A percentile compares a stretch with the other conserved stretches of the same genome.
Evolutionary conservation across 805 yeast genomes (phyloP).

Genomic region (Ogataea wickerhamii): DNA sequence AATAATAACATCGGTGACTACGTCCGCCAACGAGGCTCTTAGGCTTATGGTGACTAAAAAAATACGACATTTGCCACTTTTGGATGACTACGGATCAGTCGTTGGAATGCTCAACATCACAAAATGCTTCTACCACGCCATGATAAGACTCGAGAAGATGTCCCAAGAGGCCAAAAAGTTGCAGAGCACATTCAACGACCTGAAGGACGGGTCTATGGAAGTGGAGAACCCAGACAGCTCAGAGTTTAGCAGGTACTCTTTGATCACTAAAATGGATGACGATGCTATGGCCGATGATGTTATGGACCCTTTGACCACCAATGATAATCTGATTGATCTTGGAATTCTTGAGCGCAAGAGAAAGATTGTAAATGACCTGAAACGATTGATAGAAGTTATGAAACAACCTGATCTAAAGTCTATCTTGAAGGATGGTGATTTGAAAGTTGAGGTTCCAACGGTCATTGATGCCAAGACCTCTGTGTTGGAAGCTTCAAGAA

Average conservation of each 20-base stretch:
- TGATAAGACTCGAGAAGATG: conserved; percentile 40
- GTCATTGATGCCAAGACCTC: conserved; percentile 36
- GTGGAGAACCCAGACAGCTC: conserved; percentile 10
- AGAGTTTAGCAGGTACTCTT: conserved; percentile 19
- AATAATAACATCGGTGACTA: conserved; percentile 31
- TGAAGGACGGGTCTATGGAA: conserved; percentile 20
- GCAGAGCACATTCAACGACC: conserved; percentile 29
- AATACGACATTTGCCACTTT: conserved; percentile 42
- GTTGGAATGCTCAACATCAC: conserved; percentile 45
- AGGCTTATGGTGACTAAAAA: conserved; percentile 39
- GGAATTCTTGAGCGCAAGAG: conserved; percentile 25
- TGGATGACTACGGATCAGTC: conserved; percentile 33
- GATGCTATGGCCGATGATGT: conserved; percentile 16
- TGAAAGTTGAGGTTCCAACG: conserved; percentile 30
- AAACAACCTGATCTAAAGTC: conserved; percentile 39
- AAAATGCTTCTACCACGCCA: conserved; percentile 44
- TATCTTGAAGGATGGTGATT: conserved; percentile 25
- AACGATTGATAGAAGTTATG: conserved; percentile 36
- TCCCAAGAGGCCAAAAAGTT: conserved; percentile 35
- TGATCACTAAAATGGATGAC: conserved; percentile 14
- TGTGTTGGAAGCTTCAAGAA: conserved; percentile 37
- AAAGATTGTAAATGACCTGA: conserved; percentile 34
- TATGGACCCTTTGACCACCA: conserved; percentile 16
- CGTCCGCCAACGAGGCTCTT: conserved; percentile 41
- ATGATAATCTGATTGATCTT: conserved; percentile 24